phyloP scores from a whole-genome alignment of 1,139 yeast species.

The Lodderomyces jiufengensis region DNA sequence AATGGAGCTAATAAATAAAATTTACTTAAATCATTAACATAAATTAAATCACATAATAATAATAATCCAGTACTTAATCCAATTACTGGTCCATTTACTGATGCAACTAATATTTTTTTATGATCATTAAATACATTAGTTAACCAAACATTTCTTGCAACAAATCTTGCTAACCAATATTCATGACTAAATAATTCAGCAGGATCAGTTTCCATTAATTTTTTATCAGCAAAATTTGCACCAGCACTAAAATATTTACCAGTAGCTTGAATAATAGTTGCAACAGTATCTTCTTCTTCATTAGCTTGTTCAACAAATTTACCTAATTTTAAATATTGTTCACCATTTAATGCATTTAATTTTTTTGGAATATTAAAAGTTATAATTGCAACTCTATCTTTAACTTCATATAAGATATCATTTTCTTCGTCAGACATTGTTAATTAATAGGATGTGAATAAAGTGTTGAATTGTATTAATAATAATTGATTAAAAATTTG shows the following conservation, averaged over 20 bases:
- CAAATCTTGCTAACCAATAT: constrained; percentile 58
- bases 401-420: constrained; percentile 50
- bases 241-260: constrained; percentile 87
- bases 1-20: constrained; percentile 72
- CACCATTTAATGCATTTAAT: constrained; percentile 66
- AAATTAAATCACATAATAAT: constrained; percentile 71
- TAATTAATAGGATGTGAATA: constrained; percentile 1
- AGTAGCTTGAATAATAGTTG: constrained; percentile 66
- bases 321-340: constrained; percentile 64
- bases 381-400: constrained; percentile 58
- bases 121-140: constrained; percentile 72
- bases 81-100: constrained; percentile 84
- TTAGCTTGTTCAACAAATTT: constrained; percentile 63
- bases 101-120: constrained; percentile 66
- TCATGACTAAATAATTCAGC: constrained; percentile 40
- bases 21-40: constrained; percentile 56
- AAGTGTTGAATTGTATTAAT: background rate
- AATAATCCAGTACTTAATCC: constrained; percentile 78
- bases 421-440: constrained; percentile 18
- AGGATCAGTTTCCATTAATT: constrained; percentile 20
- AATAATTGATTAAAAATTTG: background rate
- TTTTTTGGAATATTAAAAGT: constrained; percentile 61
- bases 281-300: constrained; percentile 57
- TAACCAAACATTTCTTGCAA: constrained; percentile 66
- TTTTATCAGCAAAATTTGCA: constrained; percentile 56